A percentile compares a stretch with the other conserved stretches of the same genome.
Evolutionary conservation across 2,329 filamentous ascomycete species (phyloP).

Genomic region (Pseudogymnoascus sp.): DNA sequence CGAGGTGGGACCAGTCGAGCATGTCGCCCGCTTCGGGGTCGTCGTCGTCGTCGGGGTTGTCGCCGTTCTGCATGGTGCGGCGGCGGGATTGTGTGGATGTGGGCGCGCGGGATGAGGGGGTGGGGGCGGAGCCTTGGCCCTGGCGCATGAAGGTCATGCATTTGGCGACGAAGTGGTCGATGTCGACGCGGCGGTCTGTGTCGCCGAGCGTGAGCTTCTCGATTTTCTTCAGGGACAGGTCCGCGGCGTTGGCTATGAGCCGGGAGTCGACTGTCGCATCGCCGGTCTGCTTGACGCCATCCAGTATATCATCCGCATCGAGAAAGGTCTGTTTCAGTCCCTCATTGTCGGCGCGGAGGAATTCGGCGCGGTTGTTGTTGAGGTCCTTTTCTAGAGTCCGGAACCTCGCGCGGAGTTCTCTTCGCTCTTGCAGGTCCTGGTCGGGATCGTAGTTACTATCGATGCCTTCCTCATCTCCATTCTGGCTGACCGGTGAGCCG

Average conservation of each 20-base stretch:
- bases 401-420: conserved; percentile 60
- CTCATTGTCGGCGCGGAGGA: conserved; percentile 55
- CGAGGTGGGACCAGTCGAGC: conserved; percentile 80
- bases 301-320: conserved; percentile 56
- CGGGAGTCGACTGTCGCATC: conserved; percentile 87
- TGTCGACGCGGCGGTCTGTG: conserved; percentile 66
- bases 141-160: conserved; percentile 78
- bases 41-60: conserved; percentile 57
- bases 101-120: conserved; percentile 44
- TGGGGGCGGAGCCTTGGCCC: conserved; percentile 48
- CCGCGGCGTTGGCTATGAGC: conserved; percentile 72
- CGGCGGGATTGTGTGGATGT: conserved; percentile 30
- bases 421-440: conserved; percentile 66
- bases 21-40: conserved; percentile 65
- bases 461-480: conserved; percentile 22
- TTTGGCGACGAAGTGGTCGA: conserved; percentile 87
- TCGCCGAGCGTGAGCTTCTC: conserved; percentile 66
- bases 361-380: conserved; percentile 63
- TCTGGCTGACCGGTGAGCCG: neutral
- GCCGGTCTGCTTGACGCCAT: conserved; percentile 72
- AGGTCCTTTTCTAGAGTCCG: conserved; percentile 55
- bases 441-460: conserved; percentile 64
- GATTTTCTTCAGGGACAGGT: conserved; percentile 72
- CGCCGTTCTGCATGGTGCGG: conserved; percentile 30
- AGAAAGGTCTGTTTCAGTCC: conserved; percentile 59